Percentiles rank a stretch among this genome's conserved stretches.
phyloP scores from a whole-genome alignment of 768 basidiomycete genomes.

The Tulasnella sp. region DNA sequence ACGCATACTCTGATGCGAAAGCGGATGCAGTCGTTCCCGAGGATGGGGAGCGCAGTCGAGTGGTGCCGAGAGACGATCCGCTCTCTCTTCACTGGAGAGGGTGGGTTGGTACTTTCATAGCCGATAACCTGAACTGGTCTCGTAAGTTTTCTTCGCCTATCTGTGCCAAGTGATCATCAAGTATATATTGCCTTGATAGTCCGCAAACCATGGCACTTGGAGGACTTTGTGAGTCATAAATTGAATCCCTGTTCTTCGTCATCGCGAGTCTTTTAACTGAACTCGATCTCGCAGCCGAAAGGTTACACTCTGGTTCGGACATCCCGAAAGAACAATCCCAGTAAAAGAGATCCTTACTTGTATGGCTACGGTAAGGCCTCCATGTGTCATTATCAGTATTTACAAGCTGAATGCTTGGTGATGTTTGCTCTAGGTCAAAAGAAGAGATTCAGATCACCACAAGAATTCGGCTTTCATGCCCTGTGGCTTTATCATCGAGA shows the following conservation, averaged over 20 bases:
- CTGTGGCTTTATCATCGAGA: background rate
- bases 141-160: background rate
- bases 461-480: background rate
- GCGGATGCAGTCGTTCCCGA: too few species aligned
- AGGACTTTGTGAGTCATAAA: background rate
- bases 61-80: too few species aligned
- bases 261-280: background rate
- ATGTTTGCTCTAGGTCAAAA: background rate
- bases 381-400: background rate
- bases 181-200: background rate
- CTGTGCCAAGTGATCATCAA: background rate
- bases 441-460: background rate
- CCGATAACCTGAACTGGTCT: background rate
- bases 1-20: too few species aligned
- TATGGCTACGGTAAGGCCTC: background rate
- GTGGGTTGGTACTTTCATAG: background rate
- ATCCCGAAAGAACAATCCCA: background rate
- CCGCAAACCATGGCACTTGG: background rate
- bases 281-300: background rate
- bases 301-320: background rate
- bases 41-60: too few species aligned
- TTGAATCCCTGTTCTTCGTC: background rate
- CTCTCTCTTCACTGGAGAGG: background rate
- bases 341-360: background rate
- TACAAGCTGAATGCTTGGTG: too few species aligned